These are phyloP conservation scores for Chaetomium cochliodes DNA, from an alignment of 495 filamentous ascomycete species.

Conservation along the genomic window DNA sequence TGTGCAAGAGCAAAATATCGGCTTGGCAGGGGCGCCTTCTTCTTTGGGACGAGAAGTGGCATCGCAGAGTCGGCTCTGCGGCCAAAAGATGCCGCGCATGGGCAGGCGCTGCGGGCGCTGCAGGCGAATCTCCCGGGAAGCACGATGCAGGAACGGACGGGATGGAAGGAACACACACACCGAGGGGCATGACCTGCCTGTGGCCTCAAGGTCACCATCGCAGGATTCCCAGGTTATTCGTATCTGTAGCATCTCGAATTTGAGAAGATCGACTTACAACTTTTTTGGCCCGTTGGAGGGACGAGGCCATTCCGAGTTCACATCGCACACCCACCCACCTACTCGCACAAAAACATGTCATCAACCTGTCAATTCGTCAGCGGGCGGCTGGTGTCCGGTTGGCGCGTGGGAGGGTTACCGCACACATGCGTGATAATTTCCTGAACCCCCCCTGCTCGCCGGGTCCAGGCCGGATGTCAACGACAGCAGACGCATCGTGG, in stretches of 20 bases:
- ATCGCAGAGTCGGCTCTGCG: neutral
- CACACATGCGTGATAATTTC: slow-evolving; percentile 16
- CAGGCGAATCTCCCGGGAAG: neutral
- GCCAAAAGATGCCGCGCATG: neutral
- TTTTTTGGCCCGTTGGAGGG: neutral
- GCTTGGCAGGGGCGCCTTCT: slow-evolving; percentile 25
- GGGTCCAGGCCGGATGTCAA: neutral
- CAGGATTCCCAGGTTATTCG: neutral
- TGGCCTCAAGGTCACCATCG: too few species aligned
- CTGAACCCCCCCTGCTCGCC: neutral
- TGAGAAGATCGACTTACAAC: neutral
- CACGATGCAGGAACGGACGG: neutral
- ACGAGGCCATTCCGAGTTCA: neutral
- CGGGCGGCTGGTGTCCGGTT: neutral
- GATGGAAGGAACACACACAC: neutral
- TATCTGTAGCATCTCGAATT: neutral
- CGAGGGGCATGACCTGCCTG: neutral
- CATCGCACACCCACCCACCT: too few species aligned
- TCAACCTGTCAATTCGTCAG: neutral
- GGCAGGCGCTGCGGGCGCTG: slow-evolving; percentile 6
- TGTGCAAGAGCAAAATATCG: slow-evolving; percentile 16
- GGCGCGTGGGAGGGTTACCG: slow-evolving; percentile 6
- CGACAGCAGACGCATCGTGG: slow-evolving; percentile 12
- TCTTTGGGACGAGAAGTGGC: slow-evolving; percentile 10
- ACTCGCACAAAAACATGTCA: neutral